A percentile compares a stretch with the other conserved stretches of the same genome.
Conservation (phyloP, 805 yeast genomes). For the Millerozyma miso region DNA sequence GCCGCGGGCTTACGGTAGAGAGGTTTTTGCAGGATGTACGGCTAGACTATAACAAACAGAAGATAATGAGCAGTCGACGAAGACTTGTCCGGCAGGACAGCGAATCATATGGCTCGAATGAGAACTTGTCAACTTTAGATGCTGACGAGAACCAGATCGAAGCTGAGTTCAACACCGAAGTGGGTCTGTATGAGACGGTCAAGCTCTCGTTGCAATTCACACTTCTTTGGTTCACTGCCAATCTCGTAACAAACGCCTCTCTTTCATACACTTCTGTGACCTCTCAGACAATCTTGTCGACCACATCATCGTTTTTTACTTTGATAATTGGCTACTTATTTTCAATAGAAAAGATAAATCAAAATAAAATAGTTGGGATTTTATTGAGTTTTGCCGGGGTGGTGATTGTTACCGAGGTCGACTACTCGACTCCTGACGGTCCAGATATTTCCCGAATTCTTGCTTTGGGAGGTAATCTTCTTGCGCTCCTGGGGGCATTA, state of each 20-base stretch:
- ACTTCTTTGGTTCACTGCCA: constrained; percentile 85
- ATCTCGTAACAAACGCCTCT: constrained; percentile 83
- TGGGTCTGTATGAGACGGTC: constrained; percentile 61
- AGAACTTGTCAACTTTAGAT: constrained; percentile 11
- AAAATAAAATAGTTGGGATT: constrained; percentile 64
- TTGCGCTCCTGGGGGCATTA: constrained; percentile 84
- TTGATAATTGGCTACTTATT: constrained; percentile 72
- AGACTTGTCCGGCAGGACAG: constrained; percentile 5
- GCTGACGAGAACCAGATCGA: neutral
- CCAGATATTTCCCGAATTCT: constrained; percentile 17
- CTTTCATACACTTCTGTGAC: constrained; percentile 88
- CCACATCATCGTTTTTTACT: constrained; percentile 93
- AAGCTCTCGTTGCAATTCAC: constrained; percentile 76
- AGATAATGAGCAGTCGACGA: constrained; percentile 21
- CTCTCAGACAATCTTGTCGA: constrained; percentile 86
- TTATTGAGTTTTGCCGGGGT: constrained; percentile 75
- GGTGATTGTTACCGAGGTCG: constrained; percentile 68
- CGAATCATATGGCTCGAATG: constrained; percentile 19
- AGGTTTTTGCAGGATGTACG: constrained; percentile 20
- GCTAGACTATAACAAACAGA: constrained; percentile 17
- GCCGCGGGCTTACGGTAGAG: constrained; percentile 19
- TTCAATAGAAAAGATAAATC: constrained; percentile 64
- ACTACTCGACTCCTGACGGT: constrained; percentile 35
- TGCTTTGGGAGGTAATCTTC: constrained; percentile 61
- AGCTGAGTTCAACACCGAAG: constrained; percentile 10